Evolutionary conservation across 1,284 basidiomycete species (phyloP).

Genomic region (Cutaneotrichosporon cutaneum): DNA sequence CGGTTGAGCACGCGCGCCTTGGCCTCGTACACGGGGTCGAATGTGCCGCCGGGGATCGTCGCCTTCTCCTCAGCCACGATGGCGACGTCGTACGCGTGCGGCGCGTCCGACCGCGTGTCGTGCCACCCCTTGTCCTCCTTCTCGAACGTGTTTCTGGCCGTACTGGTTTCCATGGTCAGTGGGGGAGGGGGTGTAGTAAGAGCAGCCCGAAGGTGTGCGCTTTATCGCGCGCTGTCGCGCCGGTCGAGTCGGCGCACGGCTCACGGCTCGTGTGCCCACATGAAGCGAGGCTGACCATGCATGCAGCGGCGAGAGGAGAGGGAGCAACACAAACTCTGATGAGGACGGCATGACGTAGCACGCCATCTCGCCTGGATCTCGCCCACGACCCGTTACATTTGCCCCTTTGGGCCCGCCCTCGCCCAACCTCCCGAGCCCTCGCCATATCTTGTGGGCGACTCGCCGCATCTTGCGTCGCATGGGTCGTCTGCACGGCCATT

Average conservation of each 20-base stretch:
- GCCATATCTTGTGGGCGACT: background rate
- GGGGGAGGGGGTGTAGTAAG: too few species aligned
- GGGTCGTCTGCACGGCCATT: too few species aligned
- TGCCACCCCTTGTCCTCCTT: conserved; percentile 3
- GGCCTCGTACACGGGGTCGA: conserved; percentile 44
- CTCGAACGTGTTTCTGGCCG: background rate
- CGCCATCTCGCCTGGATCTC: background rate
- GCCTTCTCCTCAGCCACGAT: conserved; percentile 11
- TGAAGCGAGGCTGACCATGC: background rate
- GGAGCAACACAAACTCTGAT: background rate
- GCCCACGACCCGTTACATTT: background rate
- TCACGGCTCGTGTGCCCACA: too few species aligned
- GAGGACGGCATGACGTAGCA: background rate
- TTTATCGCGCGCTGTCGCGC: too few species aligned
- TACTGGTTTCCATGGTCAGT: background rate
- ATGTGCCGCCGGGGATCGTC: conserved; percentile 19
- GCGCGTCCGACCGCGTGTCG: background rate
- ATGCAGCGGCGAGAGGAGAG: background rate
- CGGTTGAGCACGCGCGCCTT: conserved; percentile 44
- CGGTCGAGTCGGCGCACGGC: too few species aligned
- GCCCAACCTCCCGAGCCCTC: background rate
- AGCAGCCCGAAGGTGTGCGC: too few species aligned
- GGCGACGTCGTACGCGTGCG: background rate
- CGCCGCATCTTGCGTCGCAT: background rate
- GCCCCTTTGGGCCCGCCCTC: background rate